These are phyloP conservation scores for Phoma sp. DNA, from an alignment of 2,329 filamentous ascomycete genomes.

Conservation along the genomic window DNA sequence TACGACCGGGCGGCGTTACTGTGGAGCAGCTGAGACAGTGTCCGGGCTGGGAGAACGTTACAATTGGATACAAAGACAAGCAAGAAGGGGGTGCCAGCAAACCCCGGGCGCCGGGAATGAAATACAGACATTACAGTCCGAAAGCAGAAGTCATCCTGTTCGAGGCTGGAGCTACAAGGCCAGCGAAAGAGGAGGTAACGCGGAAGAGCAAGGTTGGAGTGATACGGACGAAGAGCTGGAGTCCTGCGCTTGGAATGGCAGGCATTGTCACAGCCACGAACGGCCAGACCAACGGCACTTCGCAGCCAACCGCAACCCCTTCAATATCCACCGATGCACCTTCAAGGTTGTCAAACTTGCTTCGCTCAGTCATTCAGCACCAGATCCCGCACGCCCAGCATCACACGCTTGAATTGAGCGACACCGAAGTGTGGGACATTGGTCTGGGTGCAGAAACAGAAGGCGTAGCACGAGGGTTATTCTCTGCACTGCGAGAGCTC, in stretches of 20 bases:
- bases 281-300: constrained; percentile 21
- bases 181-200: constrained; percentile 39
- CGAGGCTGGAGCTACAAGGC: constrained; percentile 61
- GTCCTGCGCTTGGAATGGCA: constrained; percentile 27
- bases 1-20: constrained; percentile 86
- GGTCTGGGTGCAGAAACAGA: constrained; percentile 73
- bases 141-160: constrained; percentile 86
- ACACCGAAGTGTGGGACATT: constrained; percentile 67
- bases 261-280: constrained; percentile 4
- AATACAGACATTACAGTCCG: constrained; percentile 97
- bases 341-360: constrained; percentile 37
- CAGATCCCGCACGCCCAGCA: constrained; percentile 40
- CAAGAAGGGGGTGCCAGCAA: constrained; percentile 65
- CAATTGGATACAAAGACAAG: constrained; percentile 79
- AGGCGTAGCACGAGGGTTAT: constrained; percentile 84
- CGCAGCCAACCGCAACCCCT: background rate
- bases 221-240: constrained; percentile 45
- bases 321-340: background rate
- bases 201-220: constrained; percentile 49
- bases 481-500: constrained; percentile 84
- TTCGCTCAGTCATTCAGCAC: constrained; percentile 46
- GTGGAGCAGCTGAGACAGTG: constrained; percentile 78
- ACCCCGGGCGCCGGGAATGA: constrained; percentile 94
- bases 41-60: constrained; percentile 80
- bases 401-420: constrained; percentile 17